Evolutionary conservation across 768 basidiomycete species (phyloP).

Genomic region (Podaxis sp.): DNA sequence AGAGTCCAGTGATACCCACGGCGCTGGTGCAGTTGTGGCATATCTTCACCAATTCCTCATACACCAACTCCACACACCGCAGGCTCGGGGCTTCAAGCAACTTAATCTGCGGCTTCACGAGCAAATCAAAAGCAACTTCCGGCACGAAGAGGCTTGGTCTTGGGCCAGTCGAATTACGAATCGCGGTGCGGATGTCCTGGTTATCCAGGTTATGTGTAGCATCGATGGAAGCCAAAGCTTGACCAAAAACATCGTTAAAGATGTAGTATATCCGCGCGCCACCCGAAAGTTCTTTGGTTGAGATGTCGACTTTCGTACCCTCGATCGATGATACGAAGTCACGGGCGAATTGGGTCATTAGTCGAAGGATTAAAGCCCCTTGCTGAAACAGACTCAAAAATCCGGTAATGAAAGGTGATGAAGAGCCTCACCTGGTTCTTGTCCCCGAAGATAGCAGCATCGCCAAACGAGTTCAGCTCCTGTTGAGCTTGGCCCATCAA

Average conservation of each 20-base stretch:
- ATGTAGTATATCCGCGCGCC: conserved; percentile 99
- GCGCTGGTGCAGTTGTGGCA: conserved; percentile 96
- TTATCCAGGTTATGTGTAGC: conserved; percentile 88
- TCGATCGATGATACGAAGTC: conserved; percentile 98
- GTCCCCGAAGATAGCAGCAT: conserved; percentile 87
- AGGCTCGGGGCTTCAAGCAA: conserved; percentile 90
- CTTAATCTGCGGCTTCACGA: conserved; percentile 98
- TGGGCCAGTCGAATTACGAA: conserved; percentile 97
- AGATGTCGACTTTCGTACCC: conserved; percentile 92
- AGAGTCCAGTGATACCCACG: conserved; percentile 40
- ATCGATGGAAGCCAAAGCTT: conserved; percentile 85
- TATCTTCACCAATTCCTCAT: conserved; percentile 98
- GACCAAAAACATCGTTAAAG: conserved; percentile 97
- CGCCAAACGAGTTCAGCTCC: conserved; percentile 95
- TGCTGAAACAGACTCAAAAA: conserved; percentile 39
- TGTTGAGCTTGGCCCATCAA: conserved; percentile 99
- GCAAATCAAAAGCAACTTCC: conserved; percentile 92
- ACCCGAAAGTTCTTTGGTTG: conserved; percentile 96
- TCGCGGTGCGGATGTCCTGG: conserved; percentile 96
- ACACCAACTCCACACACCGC: conserved; percentile 95
- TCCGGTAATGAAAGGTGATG: not conserved
- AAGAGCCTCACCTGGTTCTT: conserved; percentile 71
- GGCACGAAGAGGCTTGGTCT: conserved; percentile 95
- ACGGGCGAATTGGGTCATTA: conserved; percentile 98
- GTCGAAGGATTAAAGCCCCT: conserved; percentile 85